A percentile compares a stretch with the other conserved stretches of the same genome.
These are phyloP conservation scores for Linderniella brevidens DNA, from an alignment of 257 asterid genomes.

Conservation along the genomic window DNA sequence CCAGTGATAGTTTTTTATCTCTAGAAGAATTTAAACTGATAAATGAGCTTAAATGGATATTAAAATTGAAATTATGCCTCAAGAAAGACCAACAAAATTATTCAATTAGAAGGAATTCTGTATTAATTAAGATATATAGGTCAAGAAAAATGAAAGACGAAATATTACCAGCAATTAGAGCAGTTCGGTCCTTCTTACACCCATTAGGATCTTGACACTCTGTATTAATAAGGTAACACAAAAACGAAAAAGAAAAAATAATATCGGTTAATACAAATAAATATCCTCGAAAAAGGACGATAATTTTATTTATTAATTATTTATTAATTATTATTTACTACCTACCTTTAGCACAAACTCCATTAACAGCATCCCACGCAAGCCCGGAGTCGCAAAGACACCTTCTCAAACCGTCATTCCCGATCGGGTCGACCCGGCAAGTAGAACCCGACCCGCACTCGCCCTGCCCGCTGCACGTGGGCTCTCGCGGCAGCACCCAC, in stretches of 20 bases:
- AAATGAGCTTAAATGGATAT: too few species aligned
- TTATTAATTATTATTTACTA: too few species aligned
- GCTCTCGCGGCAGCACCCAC: conserved; percentile 66
- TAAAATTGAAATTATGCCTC: too few species aligned
- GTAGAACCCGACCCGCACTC: conserved; percentile 61
- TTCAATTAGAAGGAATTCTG: too few species aligned
- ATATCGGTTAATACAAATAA: neutral
- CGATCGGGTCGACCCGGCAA: conserved; percentile 36
- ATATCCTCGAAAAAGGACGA: neutral
- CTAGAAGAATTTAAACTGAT: too few species aligned
- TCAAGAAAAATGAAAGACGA: neutral
- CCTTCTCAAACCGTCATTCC: conserved; percentile 19
- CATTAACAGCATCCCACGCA: conserved; percentile 54
- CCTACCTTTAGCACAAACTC: conserved; percentile 40
- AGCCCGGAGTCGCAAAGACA: conserved; percentile 60
- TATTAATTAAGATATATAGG: neutral
- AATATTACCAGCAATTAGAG: conserved; percentile 57
- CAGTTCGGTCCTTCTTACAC: conserved; percentile 36
- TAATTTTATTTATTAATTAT: neutral
- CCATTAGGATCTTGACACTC: conserved; percentile 55
- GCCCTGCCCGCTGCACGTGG: conserved; percentile 27
- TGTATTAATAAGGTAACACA: too few species aligned
- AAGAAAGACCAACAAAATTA: too few species aligned
- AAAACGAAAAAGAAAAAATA: neutral
- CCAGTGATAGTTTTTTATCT: too few species aligned